Base-by-base conservation (phyloP, 1,284 basidiomycete species). In the Irpex rosettiformis region DNA sequence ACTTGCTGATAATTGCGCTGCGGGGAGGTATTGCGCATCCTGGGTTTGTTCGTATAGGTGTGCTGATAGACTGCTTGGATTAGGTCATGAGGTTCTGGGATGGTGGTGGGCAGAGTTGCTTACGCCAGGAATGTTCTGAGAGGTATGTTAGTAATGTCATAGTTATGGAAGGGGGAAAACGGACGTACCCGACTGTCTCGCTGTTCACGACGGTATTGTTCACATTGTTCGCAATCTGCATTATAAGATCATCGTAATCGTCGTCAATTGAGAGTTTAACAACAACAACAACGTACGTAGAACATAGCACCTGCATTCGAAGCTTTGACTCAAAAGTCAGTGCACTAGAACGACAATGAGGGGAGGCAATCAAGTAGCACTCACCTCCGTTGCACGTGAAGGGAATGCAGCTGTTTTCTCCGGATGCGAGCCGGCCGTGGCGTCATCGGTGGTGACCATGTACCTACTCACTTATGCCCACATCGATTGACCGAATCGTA, bases 271-370 rank as follows among this genome's bases (percentile, higher is more conserved):
- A 13, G 37, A 40, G 8, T 52, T n/a, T n/a, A 27, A n/a, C 11
- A 28, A 11, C 13, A 22, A 10, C 10, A 22, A n/a, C 29, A 25
- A 56, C 55, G 28, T 43, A 59, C 58, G 16, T 28, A 42, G 37
- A 59, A 57, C 24, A 56, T 30, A 16, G 43, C 58, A 11, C 58
- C 58, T 11, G 43, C 58, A 7, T 37, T 56, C 10, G 58, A 51
- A 40, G n/a, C 13, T 40, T 40, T 5, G n/a, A 40, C 37, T 13
- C 22, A n/a, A 30, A 28, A n/a, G 27, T 57, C 47, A 16, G 55
- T 40, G 11, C 24, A 18, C n/a, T 28, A 57, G 18, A 21, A 30
- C 24, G n/a, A n/a, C n/a, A 40, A 40, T 40, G n/a, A 13, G 37
- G n/a, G n/a, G n/a, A n/a, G n/a, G n/a, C n/a, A 40, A 40, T 40